A percentile compares a stretch with the other conserved stretches of the same genome.
Evolutionary conservation across 768 basidiomycete species (phyloP).

Genomic region (Bullera alba): DNA sequence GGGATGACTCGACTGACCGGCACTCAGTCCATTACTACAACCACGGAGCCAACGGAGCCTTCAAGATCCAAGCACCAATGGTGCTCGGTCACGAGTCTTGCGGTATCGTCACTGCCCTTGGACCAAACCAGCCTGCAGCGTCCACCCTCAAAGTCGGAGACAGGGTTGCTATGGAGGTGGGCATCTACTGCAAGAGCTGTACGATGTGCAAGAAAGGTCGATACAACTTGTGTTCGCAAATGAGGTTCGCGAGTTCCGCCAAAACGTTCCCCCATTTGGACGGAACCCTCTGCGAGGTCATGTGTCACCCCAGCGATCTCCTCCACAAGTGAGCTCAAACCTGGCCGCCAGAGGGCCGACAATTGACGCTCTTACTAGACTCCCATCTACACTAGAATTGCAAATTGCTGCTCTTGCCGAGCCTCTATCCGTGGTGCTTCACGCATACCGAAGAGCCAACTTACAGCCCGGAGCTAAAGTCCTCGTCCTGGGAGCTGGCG

Average conservation of each 20-base stretch:
- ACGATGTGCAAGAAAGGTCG: conserved; percentile 53
- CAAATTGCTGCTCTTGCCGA: conserved; percentile 84
- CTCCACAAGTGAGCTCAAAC: conserved; percentile 70
- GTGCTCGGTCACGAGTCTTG: conserved; percentile 90
- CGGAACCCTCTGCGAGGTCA: conserved; percentile 76
- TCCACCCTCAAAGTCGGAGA: conserved; percentile 57
- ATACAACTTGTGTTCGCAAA: conserved; percentile 85
- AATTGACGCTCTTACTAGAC: conserved; percentile 19
- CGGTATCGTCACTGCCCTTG: conserved; percentile 78
- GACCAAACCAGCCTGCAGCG: conserved; percentile 50
- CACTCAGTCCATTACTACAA: conserved; percentile 77
- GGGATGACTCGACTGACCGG: background rate
- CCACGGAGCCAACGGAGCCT: conserved; percentile 86
- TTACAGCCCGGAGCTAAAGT: conserved; percentile 57
- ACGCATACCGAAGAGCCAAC: conserved; percentile 52
- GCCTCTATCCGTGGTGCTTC: conserved; percentile 82
- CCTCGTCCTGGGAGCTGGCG: conserved; percentile 84
- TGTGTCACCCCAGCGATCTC: conserved; percentile 82
- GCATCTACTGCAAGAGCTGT: conserved; percentile 69
- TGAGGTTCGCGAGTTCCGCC: conserved; percentile 85
- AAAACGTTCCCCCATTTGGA: conserved; percentile 89
- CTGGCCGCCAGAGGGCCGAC: too few species aligned
- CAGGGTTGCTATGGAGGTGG: conserved; percentile 88
- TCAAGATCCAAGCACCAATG: conserved; percentile 74
- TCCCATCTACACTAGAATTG: conserved; percentile 68